Conservation (phyloP, 768 basidiomycete genomes). For the Pleurotus ostreatus region DNA sequence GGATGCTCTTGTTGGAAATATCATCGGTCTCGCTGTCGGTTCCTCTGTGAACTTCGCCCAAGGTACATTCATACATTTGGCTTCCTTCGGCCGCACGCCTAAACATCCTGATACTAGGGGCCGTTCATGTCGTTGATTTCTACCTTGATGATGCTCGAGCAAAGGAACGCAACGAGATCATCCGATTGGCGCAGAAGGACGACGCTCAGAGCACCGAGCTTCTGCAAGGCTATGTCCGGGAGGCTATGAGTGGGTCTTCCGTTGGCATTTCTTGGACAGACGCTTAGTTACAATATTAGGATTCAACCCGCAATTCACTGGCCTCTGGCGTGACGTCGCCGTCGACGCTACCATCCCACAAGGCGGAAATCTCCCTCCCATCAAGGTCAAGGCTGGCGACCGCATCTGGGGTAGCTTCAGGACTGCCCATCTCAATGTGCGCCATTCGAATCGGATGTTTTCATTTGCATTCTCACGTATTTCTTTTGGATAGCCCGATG, state of each 20-base stretch:
- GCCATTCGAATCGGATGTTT: background rate
- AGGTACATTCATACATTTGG: slow-evolving; percentile 17
- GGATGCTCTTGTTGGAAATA: slow-evolving; percentile 39
- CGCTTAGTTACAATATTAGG: slow-evolving; percentile 10
- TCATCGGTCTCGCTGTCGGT: slow-evolving; percentile 43
- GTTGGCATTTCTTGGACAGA: background rate
- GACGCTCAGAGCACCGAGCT: slow-evolving; percentile 29
- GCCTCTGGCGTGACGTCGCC: slow-evolving; percentile 33
- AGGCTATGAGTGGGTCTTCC: slow-evolving; percentile 43
- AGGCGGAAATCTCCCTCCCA: slow-evolving; percentile 27
- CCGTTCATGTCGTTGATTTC: slow-evolving; percentile 49
- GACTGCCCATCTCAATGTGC: slow-evolving; percentile 41
- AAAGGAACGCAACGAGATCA: slow-evolving; percentile 34
- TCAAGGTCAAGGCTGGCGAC: slow-evolving; percentile 37
- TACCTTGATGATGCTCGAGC: slow-evolving; percentile 41
- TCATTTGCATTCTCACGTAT: background rate
- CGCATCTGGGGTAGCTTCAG: slow-evolving; percentile 35
- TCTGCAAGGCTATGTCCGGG: slow-evolving; percentile 45
- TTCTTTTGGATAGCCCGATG: slow-evolving; percentile 24
- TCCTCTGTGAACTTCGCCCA: slow-evolving; percentile 46
- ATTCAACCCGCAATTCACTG: slow-evolving; percentile 36
- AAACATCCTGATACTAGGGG: slow-evolving; percentile 19
- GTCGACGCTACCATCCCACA: slow-evolving; percentile 30
- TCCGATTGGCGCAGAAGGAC: slow-evolving; percentile 26
- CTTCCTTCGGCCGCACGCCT: background rate